Evolutionary conservation across 2,329 filamentous ascomycete species (phyloP).

Genomic region (Cercospora zeae-maydis): DNA sequence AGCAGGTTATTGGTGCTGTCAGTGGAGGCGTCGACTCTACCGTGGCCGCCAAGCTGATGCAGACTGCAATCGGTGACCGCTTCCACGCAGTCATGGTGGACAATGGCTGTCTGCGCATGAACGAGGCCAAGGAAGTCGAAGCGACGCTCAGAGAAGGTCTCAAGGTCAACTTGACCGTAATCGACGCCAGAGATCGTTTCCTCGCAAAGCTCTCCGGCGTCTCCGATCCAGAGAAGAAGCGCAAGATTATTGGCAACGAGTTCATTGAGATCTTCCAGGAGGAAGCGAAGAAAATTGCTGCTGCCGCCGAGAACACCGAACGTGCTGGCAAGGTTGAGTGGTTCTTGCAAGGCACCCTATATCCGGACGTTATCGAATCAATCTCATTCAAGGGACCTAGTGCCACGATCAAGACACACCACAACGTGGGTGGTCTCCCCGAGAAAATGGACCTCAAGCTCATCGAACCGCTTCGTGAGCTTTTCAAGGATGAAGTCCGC

Average conservation of each 20-base stretch:
- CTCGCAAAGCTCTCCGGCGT: slow-evolving; percentile 72
- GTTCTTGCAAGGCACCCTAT: slow-evolving; percentile 84
- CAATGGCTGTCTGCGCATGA: slow-evolving; percentile 78
- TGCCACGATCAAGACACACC: slow-evolving; percentile 70
- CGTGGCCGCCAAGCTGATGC: slow-evolving; percentile 81
- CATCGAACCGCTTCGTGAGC: slow-evolving; percentile 72
- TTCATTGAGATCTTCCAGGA: slow-evolving; percentile 82
- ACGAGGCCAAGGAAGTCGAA: slow-evolving; percentile 80
- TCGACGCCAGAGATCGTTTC: slow-evolving; percentile 76
- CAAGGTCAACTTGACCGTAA: slow-evolving; percentile 84
- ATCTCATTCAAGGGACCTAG: slow-evolving; percentile 71
- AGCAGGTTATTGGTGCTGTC: slow-evolving; percentile 76
- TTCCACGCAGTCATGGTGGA: slow-evolving; percentile 84
- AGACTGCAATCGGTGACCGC: slow-evolving; percentile 77
- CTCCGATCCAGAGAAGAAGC: slow-evolving; percentile 74
- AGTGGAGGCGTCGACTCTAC: slow-evolving; percentile 86
- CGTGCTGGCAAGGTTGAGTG: slow-evolving; percentile 75
- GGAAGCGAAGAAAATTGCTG: slow-evolving; percentile 71
- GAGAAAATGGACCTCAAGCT: slow-evolving; percentile 62
- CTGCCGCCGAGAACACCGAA: slow-evolving; percentile 62
- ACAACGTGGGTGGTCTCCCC: slow-evolving; percentile 68
- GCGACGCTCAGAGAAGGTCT: slow-evolving; percentile 73
- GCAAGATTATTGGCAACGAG: slow-evolving; percentile 82
- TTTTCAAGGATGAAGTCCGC: slow-evolving; percentile 83
- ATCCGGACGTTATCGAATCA: slow-evolving; percentile 69